A percentile compares a stretch with the other conserved stretches of the same genome.
phyloP scores from a whole-genome alignment of 2,329 filamentous ascomycete species.

The Didymella keratinophila region DNA sequence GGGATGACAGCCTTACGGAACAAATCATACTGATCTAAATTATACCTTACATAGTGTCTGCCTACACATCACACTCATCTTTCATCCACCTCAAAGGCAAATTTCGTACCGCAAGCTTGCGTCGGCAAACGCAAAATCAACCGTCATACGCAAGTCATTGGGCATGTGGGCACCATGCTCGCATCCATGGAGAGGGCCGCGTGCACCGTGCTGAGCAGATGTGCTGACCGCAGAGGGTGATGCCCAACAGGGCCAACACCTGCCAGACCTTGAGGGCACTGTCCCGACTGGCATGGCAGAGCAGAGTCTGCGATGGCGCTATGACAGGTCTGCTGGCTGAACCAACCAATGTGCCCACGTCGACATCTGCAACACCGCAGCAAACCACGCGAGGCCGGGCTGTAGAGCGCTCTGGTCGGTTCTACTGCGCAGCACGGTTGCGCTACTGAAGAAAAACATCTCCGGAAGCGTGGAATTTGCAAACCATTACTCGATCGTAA shows the following conservation, averaged over 20 bases:
- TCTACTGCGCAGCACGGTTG: constrained; percentile 11
- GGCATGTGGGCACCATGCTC: not conserved
- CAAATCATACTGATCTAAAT: not conserved
- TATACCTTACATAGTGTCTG: too few species aligned
- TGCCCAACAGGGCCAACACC: not conserved
- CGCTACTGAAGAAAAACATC: constrained; percentile 23
- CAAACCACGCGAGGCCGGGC: constrained; percentile 12
- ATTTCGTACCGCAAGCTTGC: not conserved
- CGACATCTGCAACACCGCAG: constrained; percentile 13
- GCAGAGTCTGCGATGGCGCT: constrained; percentile 18
- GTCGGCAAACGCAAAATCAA: not conserved
- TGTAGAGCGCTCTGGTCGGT: constrained; percentile 15
- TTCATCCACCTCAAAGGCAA: not conserved
- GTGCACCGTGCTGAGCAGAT: constrained; percentile 5
- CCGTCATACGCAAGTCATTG: not conserved
- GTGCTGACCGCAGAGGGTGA: not conserved
- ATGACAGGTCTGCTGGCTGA: constrained; percentile 11
- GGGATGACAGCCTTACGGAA: not conserved
- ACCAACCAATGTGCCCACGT: constrained; percentile 6
- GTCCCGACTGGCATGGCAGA: constrained; percentile 16
- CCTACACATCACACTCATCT: too few species aligned
- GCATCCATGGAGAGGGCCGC: not conserved
- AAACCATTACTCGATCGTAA: constrained; percentile 50
- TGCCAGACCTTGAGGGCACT: constrained; percentile 30
- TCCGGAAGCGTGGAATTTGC: constrained; percentile 27